Evolutionary conservation across 83 land plant species (phyloP).

Genomic region (Thuja plicata): DNA sequence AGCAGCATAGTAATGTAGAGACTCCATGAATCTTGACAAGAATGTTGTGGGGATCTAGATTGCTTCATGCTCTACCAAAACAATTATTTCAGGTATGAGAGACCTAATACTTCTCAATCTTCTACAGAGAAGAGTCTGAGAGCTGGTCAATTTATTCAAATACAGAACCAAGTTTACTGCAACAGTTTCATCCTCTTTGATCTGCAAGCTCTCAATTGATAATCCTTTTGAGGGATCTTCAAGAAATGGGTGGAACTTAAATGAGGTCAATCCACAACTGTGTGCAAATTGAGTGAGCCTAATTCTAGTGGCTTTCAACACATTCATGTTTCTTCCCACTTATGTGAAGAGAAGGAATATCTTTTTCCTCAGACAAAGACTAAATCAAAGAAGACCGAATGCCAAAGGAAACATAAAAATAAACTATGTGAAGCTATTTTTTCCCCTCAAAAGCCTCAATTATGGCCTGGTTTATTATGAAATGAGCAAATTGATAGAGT

Average conservation of each 20-base stretch:
- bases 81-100: slow-evolving; percentile 62
- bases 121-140: slow-evolving; percentile 1
- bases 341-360: slow-evolving; percentile 52
- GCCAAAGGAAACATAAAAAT: slow-evolving; percentile 68
- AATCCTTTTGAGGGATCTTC: slow-evolving; percentile 13
- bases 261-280: slow-evolving; percentile 43
- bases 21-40: slow-evolving; percentile 59
- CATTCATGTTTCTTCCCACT: slow-evolving; percentile 51
- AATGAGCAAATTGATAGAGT: slow-evolving; percentile 67
- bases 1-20: slow-evolving; percentile 62
- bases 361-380: slow-evolving; percentile 43
- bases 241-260: slow-evolving; percentile 56
- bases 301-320: slow-evolving; percentile 44
- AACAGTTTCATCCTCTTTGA: slow-evolving; percentile 45
- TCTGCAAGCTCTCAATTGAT: background rate
- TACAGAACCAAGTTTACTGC: slow-evolving; percentile 67
- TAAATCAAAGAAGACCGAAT: slow-evolving; percentile 89
- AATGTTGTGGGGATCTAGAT: slow-evolving; percentile 36
- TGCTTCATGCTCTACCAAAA: slow-evolving; percentile 82
- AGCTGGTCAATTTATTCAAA: slow-evolving; percentile 40
- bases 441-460: slow-evolving; percentile 67
- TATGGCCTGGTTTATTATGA: slow-evolving; percentile 88
- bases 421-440: slow-evolving; percentile 56
- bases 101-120: slow-evolving; percentile 34
- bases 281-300: slow-evolving; percentile 64